A percentile compares a stretch with the other conserved stretches of the same genome.
Conservation (phyloP, 345 rosid genomes). For the Rhodomyrtus tomentosa region DNA sequence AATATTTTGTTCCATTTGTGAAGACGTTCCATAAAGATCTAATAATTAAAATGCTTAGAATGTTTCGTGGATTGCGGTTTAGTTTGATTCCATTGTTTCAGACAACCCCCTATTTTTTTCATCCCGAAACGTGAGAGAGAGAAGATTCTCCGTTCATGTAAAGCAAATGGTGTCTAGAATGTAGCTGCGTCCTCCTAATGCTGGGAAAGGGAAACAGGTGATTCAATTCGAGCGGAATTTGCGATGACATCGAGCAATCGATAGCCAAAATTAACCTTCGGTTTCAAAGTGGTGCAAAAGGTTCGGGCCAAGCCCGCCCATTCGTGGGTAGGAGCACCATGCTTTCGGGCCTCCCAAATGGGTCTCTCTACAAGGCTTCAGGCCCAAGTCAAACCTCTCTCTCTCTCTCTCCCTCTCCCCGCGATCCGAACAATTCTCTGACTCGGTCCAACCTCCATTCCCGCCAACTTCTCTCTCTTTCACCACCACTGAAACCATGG, state of each 20-base stretch:
- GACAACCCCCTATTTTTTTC: background rate
- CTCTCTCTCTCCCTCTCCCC: background rate
- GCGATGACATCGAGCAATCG: background rate
- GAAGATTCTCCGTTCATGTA: background rate
- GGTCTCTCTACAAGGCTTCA: background rate
- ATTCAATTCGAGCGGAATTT: background rate
- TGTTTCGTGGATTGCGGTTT: background rate
- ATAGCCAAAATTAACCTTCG: background rate
- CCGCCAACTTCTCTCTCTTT: background rate
- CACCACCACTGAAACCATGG: background rate
- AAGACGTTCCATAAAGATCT: background rate
- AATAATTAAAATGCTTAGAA: background rate
- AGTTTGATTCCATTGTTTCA: background rate
- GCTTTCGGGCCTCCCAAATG: background rate
- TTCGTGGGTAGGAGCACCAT: background rate
- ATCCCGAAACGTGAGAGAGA: background rate
- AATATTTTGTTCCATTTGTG: background rate
- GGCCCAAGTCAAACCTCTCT: background rate
- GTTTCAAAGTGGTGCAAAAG: background rate
- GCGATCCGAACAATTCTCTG: constrained; percentile 36
- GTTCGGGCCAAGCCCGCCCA: background rate
- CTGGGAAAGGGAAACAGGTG: background rate
- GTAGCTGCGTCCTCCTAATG: background rate
- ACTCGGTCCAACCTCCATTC: constrained; percentile 9
- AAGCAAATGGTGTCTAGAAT: background rate